Evolutionary conservation across 805 yeast species (phyloP), one percentile per base, ranked within the genome.

Genomic region (Clavispora fructus): DNA sequence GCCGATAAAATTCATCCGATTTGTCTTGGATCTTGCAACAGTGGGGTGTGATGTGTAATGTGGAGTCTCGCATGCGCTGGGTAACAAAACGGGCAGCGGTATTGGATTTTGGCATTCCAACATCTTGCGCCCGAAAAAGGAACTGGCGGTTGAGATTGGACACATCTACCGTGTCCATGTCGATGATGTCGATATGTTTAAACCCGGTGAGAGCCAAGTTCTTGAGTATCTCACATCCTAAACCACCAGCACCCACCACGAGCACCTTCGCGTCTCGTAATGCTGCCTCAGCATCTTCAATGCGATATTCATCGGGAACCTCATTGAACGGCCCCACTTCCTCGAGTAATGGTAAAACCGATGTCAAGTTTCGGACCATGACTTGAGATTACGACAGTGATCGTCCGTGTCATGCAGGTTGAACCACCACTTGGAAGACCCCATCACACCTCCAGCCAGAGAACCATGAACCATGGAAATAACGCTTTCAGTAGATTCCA

Each of bases 101-200:
- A 39, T 69, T 71, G 0, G 90, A 86, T 57, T 86, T 86, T 7
- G 85, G 65, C 51, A 69, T 63, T 6, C 92, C 92, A 12, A 86
- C 76, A 57, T 85, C 89, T 1, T 54, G 47, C 14, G 64, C 63
- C 4, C 89, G 65, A 56, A 86, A 87, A 44, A 86, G 65, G 58
- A 86, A 86, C 64, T 86, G 95, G 14, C 95, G 71, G 58, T 86
- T 87, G 53, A 86, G 69, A 56, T 86, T 86, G 25, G 86, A 77
- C n/a, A 85, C 62, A 53, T 86, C 94, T 44, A 86, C 84, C 2
- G 87, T 84, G 61, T 86, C 95, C 92, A 86, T 85, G 59, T 86
- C 95, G 33, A 86, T 83, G 10, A 87, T 77, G 47, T 83, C 80
- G 28, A 87, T 78, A 41, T 80, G 64, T 47, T 66, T 67, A 58